phyloP scores from a whole-genome alignment of 2,329 filamentous ascomycete genomes.

The Furcasterigmium furcatum region DNA sequence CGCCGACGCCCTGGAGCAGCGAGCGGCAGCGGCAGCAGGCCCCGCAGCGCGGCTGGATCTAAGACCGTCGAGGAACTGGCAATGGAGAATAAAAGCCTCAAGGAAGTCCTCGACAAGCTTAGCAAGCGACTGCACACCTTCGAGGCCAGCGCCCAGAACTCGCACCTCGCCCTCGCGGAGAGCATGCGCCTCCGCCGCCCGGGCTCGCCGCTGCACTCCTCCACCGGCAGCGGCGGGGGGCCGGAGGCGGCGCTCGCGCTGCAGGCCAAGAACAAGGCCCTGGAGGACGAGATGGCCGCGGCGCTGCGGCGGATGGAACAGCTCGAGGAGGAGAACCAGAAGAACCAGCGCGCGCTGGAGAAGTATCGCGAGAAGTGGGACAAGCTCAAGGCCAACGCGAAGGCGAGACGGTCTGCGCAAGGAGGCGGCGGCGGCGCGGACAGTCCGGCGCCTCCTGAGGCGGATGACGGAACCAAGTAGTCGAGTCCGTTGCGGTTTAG shows the following conservation, averaged over 20 bases:
- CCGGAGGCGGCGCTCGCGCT: constrained; percentile 25
- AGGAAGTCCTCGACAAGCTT: constrained; percentile 80
- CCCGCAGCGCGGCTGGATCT: constrained; percentile 23
- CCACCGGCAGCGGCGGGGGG: constrained; percentile 16
- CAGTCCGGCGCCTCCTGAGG: too few species aligned
- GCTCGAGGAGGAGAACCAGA: constrained; percentile 60
- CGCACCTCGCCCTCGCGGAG: constrained; percentile 80
- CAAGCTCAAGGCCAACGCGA: constrained; percentile 57
- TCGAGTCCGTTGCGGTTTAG: too few species aligned
- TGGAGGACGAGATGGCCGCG: constrained; percentile 63
- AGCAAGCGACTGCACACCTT: constrained; percentile 88
- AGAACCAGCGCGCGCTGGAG: constrained; percentile 51
- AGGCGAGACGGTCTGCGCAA: constrained; percentile 48
- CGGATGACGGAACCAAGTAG: not conserved
- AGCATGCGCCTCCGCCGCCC: constrained; percentile 66
- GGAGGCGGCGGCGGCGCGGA: constrained; percentile 28
- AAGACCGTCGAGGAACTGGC: constrained; percentile 86
- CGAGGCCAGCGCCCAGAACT: constrained; percentile 87
- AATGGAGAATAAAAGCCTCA: constrained; percentile 83
- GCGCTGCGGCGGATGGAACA: constrained; percentile 60
- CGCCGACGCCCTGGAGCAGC: constrained; percentile 23
- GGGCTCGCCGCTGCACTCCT: constrained; percentile 41
- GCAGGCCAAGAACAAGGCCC: constrained; percentile 52
- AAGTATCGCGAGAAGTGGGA: constrained; percentile 62
- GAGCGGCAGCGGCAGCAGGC: constrained; percentile 36